Evolutionary conservation across 2,329 filamentous ascomycete species (phyloP), one percentile per base, ranked within the genome.

Genomic region (Colletotrichum neosansevieriae): DNA sequence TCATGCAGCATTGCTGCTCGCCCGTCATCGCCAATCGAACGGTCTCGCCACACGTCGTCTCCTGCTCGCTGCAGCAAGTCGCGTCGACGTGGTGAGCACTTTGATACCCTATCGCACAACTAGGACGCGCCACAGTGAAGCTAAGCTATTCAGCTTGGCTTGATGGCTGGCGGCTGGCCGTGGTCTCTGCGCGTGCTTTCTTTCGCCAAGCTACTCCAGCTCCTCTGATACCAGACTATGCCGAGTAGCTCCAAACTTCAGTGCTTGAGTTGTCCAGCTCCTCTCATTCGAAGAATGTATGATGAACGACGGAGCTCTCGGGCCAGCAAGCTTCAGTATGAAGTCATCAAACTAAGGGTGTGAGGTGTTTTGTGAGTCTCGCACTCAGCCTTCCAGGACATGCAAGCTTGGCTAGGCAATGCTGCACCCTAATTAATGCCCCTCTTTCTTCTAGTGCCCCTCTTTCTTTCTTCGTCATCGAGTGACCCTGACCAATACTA

Each of bases 91-190:
- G 10, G 17, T 42, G 21, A 17, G 19, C 29, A 29, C 38, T 67
- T 50, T 50, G 51, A 67, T 40, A 32, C 59, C 36, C 6, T 9
- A 40, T 21, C 34, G 38, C 12, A 13, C 38, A 29, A n/a, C 51
- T 29, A 1, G 17, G 32, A 17, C 21, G 42, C 59, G 64, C 53
- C 59, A 63, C 45, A n/a, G 34, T 51, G 24, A 34, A 38, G 34
- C 38, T 21, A 53, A 36, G 17, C 32, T 29, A 15, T 58, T 68
- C 60, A 59, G 60, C 60, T 58, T 53, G 54, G 60, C 65, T 59
- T 68, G 61, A 58, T 64, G 60, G 60, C 60, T 68, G 65, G 53
- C 60, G 65, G 32, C 24, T 53, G 13, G 45, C 58, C 51, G 17
- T 58, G 21, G 40, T 19, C 45, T 40, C 32, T 45, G 51, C 53